Base-by-base conservation (phyloP, 208 protist genomes). In the Acanthamoeba lenticulata region DNA sequence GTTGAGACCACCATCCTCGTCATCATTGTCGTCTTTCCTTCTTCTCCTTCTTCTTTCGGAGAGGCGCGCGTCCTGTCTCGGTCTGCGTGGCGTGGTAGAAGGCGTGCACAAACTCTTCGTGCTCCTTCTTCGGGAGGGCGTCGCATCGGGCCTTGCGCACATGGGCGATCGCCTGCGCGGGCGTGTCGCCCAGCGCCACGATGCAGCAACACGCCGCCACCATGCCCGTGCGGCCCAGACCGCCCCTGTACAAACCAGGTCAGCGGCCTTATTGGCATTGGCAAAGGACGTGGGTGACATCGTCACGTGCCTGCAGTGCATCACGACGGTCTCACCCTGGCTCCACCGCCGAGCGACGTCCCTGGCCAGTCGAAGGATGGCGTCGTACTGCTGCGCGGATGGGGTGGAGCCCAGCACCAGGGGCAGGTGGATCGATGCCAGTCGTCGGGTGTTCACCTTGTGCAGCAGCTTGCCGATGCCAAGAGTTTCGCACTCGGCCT, bases 401-500 rank as follows among this genome's bases (percentile, higher is more conserved):
- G 45, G 45, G 45, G 52, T 57, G 4, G 45, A 15, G 1, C 42
- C 45, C 42, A 85, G 40, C 21, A 5, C 13, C 40, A 85, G 32
- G 17, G 74, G 45, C 36, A 85, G 32, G n/a, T 45, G 45, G 27
- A 55, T 36, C 19, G 74, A 45, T 17, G 38, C 42, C 3, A 85
- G 74, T 0, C 74, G 5, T 0, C 74, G 45, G 1, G 45, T 45
- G 19, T 29, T 4, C n/a, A 57, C 45, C 32, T 85, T 85, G 40
- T 55, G 74, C 7, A 85, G 74, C 11, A 85, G 74, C 24, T 52
- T 85, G 38, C n/a, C 21, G 42, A 85, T 85, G 74, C 42, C 74
- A 27, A 85, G 74, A 13, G 27, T 19, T 40, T 85, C 74, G 74
- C 74, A 85, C 32, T 85, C 74, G 4, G 38, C 40, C 45, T 85